Evolutionary conservation across 495 filamentous ascomycete species (phyloP).

Genomic region (Lophiostoma macrostomum): DNA sequence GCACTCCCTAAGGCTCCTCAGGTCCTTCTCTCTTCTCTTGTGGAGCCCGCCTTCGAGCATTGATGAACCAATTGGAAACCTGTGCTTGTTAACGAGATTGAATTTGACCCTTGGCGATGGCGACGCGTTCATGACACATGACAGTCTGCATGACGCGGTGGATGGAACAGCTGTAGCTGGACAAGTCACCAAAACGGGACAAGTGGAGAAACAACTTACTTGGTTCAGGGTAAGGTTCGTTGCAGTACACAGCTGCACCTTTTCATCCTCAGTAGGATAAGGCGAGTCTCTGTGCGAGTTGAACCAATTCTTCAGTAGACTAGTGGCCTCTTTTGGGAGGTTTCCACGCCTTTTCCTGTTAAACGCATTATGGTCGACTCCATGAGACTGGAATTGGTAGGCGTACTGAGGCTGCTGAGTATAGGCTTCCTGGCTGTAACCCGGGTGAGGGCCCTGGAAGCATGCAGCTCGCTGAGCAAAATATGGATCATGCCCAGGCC

Average conservation of each 20-base stretch:
- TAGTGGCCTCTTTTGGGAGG: constrained; percentile 79
- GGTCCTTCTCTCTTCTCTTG: constrained; percentile 8
- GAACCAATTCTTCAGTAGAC: constrained; percentile 80
- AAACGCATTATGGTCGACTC: constrained; percentile 9
- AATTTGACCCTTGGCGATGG: no score
- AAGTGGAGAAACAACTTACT: constrained; percentile 43
- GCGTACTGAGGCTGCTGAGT: constrained; percentile 9
- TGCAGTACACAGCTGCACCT: constrained; percentile 70
- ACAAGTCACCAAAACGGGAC: neutral
- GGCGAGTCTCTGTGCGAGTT: constrained; percentile 72
- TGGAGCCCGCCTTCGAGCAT: constrained; percentile 64
- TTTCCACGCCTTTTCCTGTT: constrained; percentile 64
- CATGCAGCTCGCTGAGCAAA: neutral
- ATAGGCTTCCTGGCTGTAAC: neutral
- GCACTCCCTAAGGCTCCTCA: neutral
- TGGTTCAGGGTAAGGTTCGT: constrained; percentile 80
- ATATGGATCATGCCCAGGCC: constrained; percentile 4
- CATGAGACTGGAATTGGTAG: constrained; percentile 19
- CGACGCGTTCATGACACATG: constrained; percentile 11
- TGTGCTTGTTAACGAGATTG: constrained; percentile 43
- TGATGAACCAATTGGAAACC: constrained; percentile 97
- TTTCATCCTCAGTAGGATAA: constrained; percentile 89
- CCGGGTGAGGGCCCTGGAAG: neutral
- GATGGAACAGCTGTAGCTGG: neutral
- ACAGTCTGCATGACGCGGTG: no score